phyloP scores from a whole-genome alignment of 495 filamentous ascomycete species.

The Annulohypoxylon maeteangense region DNA sequence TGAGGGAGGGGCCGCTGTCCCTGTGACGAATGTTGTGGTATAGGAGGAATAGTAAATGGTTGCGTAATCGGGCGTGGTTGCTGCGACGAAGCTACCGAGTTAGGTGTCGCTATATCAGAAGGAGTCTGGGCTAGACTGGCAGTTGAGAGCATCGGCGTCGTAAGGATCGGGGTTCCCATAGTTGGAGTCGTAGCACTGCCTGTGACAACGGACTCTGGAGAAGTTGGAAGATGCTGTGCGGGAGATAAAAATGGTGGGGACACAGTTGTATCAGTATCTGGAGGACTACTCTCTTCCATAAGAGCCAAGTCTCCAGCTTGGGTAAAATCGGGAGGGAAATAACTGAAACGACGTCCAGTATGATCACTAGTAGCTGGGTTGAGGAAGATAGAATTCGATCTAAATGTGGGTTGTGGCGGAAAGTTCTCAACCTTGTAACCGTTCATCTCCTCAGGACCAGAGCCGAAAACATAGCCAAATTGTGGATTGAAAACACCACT shows the following conservation, averaged over 20 bases:
- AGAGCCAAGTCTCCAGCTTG: slow-evolving; percentile 42
- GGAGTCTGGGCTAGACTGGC: slow-evolving; percentile 41
- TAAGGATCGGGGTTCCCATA: slow-evolving; percentile 39
- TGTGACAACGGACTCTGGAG: slow-evolving; percentile 40
- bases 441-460: slow-evolving; percentile 54
- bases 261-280: slow-evolving; percentile 42
- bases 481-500: slow-evolving; percentile 52
- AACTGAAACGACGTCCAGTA: slow-evolving; percentile 61
- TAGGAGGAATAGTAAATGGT: slow-evolving; percentile 54
- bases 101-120: slow-evolving; percentile 39
- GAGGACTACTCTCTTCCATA: slow-evolving; percentile 41
- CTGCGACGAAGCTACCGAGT: slow-evolving; percentile 37
- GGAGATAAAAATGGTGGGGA: slow-evolving; percentile 45
- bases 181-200: slow-evolving; percentile 28
- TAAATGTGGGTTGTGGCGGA: slow-evolving; percentile 57
- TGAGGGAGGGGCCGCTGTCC: slow-evolving; percentile 53
- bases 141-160: slow-evolving; percentile 40
- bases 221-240: slow-evolving; percentile 36
- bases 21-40: slow-evolving; percentile 48
- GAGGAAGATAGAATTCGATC: slow-evolving; percentile 66
- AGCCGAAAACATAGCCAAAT: slow-evolving; percentile 64
- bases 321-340: slow-evolving; percentile 63
- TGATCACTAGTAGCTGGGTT: slow-evolving; percentile 58
- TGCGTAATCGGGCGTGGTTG: slow-evolving; percentile 35
- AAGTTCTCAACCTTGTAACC: slow-evolving; percentile 51